Conservation (phyloP, 805 yeast genomes). For the Starmerella potacharoeniae region DNA sequence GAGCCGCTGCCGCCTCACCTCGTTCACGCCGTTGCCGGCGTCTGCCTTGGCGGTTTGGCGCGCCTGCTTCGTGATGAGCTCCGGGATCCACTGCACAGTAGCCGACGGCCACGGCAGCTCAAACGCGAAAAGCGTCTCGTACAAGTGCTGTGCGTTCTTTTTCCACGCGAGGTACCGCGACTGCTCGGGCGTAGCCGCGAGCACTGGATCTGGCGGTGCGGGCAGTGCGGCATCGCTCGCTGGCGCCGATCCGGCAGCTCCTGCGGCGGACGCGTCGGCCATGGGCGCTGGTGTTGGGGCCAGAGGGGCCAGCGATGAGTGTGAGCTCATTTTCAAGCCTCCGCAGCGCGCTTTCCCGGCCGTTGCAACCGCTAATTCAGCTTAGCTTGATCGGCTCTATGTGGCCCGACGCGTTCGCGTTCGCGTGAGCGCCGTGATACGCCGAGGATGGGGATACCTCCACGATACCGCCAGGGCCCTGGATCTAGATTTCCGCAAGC, state of each 20-base stretch:
- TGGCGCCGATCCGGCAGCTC: too few species aligned
- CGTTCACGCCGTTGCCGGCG: slow-evolving; percentile 27
- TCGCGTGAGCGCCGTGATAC: background rate
- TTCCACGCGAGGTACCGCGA: slow-evolving; percentile 44
- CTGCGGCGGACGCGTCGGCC: too few species aligned
- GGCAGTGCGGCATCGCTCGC: background rate
- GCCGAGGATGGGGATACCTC: background rate
- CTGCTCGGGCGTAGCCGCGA: background rate
- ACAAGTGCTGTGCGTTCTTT: slow-evolving; percentile 47
- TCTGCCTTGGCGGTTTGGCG: slow-evolving; percentile 5
- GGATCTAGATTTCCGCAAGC: background rate
- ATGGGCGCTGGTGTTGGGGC: too few species aligned
- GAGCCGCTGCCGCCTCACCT: slow-evolving; percentile 24
- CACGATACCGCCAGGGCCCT: background rate
- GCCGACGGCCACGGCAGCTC: slow-evolving; percentile 55
- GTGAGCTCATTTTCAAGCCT: too few species aligned
- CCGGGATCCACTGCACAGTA: slow-evolving; percentile 54
- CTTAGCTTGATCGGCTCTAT: background rate
- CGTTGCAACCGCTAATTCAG: too few species aligned
- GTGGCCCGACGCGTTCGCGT: background rate
- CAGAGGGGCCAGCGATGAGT: too few species aligned
- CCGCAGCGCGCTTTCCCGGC: too few species aligned
- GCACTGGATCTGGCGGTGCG: background rate
- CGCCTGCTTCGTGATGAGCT: slow-evolving; percentile 26
- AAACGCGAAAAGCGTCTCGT: slow-evolving; percentile 42